These are phyloP conservation scores for Cryptococcus sp. DNA, from an alignment of 1,284 basidiomycete genomes.

Conservation along the genomic window DNA sequence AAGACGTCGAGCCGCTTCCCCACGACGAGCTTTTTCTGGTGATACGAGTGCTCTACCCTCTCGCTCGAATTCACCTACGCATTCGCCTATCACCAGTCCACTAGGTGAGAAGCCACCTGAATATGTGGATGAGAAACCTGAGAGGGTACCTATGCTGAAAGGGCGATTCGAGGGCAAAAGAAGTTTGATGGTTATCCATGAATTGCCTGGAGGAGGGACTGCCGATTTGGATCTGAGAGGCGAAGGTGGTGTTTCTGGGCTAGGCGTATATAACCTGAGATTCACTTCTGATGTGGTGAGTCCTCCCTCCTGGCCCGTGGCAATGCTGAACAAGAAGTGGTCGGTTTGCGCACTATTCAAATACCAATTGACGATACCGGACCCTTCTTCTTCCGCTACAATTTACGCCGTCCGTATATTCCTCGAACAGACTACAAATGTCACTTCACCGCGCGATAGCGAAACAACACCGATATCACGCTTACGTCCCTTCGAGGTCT, in stretches of 20 bases:
- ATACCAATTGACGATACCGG: neutral
- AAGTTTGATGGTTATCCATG: constrained; percentile 19
- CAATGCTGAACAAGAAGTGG: neutral
- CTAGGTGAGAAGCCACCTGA: neutral
- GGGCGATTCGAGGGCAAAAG: constrained; percentile 7
- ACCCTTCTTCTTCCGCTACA: neutral
- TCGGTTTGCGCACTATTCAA: neutral
- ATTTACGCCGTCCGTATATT: neutral
- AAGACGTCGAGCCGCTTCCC: constrained; percentile 1
- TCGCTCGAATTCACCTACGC: neutral
- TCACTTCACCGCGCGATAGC: neutral
- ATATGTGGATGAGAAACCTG: neutral
- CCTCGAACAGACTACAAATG: neutral
- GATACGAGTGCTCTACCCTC: neutral
- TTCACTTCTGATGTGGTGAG: constrained; percentile 28
- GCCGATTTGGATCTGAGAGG: constrained; percentile 18
- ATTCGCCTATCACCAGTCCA: neutral
- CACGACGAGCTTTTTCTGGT: constrained; percentile 4
- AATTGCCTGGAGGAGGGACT: constrained; percentile 18
- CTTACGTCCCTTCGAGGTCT: neutral
- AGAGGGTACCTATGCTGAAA: constrained; percentile 9
- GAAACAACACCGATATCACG: neutral
- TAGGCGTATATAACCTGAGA: constrained; percentile 25
- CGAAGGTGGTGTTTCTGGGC: constrained; percentile 17
- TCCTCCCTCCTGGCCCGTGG: neutral